Conservation (phyloP, 1,284 basidiomycete genomes). For the Phylloboletellus chloephorus region DNA sequence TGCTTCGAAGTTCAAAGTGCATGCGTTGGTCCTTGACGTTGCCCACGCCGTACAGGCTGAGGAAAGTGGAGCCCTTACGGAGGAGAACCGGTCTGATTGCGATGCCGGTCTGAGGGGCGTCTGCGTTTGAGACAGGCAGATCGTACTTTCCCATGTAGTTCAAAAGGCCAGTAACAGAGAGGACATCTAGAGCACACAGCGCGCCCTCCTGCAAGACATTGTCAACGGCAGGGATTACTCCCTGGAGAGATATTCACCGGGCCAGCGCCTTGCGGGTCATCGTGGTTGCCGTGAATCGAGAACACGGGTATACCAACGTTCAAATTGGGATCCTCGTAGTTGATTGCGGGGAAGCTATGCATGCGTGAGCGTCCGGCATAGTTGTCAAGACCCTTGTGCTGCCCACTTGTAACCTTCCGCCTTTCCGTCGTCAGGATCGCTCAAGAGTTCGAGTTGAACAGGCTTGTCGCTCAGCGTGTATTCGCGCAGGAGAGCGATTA, state of each 20-base stretch:
- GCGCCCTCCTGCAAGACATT: constrained; percentile 74
- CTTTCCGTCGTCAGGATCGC: constrained; percentile 87
- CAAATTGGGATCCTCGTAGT: constrained; percentile 96
- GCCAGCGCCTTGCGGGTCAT: constrained; percentile 96
- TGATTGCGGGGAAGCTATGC: constrained; percentile 88
- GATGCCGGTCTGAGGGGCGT: constrained; percentile 70
- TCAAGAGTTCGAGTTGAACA: constrained; percentile 84
- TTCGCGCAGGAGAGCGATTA: constrained; percentile 85
- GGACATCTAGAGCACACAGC: constrained; percentile 89
- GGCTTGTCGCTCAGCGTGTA: constrained; percentile 88
- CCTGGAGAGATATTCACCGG: constrained; percentile 48
- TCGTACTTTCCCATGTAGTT: constrained; percentile 97
- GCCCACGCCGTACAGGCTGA: constrained; percentile 93
- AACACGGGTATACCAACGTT: constrained; percentile 96
- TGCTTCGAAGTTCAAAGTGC: constrained; percentile 92
- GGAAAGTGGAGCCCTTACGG: constrained; percentile 79
- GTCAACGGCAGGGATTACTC: background rate
- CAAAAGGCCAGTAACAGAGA: constrained; percentile 89
- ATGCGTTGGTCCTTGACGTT: constrained; percentile 96
- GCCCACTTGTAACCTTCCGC: constrained; percentile 78
- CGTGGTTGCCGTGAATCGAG: constrained; percentile 99
- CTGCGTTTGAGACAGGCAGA: constrained; percentile 58
- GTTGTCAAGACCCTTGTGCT: constrained; percentile 19
- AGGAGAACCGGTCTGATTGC: constrained; percentile 87
- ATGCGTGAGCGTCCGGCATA: constrained; percentile 20